Base-by-base conservation (phyloP, 169 alveolate species). In the Cryptosporidium parvum region DNA sequence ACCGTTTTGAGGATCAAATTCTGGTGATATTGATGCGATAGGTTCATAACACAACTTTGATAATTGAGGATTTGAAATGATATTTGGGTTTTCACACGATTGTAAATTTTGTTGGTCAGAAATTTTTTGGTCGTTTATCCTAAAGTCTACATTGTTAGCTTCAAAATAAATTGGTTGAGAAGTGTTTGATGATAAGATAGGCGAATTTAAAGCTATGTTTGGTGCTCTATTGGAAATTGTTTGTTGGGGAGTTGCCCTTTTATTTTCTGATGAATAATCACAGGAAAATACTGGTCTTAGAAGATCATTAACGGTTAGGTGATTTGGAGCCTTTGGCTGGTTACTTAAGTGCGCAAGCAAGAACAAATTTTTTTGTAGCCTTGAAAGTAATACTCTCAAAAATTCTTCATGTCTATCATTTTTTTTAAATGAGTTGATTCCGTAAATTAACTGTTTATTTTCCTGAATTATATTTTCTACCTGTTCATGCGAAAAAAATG, bases 241-340 rank as follows among this genome's bases (percentile, higher is more conserved):
- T 18, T 70, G 39, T 39, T 59, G 56, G 35, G 29, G 21, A 18
- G 35, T 62, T 26, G 16, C 31, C 8, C 51, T 80, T 26, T 80
- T 75, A 56, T 56, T 65, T 23, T 80, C 89, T n/a, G 42, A 14
- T 8, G 89, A 61, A 39, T 80, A 80, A 44, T 80, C 89, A 23
- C 72, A 29, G 42, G 89, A 42, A 80, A 80, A 31, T 61, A 31
- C 14, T 9, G 89, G 80, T 29, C 80, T 59, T 44, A 48, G 23
- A 44, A 80, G 37, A 8, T 59, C 89, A 61, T 80, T 80, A 23
- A 29, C 89, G 0, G 45, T 59, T 21, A 48, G 37, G 52, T 62
- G 7, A 10, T 48, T 80, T 16, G 73, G 75, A 67, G 89, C 65
- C 35, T 80, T 80, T 26, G 89, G 89, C n/a, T 80, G 89, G 39